Evolutionary conservation across 23 red algal genomes (phyloP), one percentile per base, ranked within the genome.

Genomic region (Agarophyton chilense): DNA sequence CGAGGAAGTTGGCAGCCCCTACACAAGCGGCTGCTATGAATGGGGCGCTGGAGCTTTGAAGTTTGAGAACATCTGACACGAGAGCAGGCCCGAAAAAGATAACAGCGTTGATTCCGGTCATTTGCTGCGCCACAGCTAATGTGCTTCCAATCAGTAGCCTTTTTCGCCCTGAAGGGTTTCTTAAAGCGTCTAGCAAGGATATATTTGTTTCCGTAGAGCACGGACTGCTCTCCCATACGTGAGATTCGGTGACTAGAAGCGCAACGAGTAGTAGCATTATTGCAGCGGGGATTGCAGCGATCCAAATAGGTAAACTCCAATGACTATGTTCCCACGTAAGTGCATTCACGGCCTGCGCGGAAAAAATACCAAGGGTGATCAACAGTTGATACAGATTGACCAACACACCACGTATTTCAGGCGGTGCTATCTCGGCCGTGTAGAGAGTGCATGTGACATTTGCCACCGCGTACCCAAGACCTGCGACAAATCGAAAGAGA

Each of bases 311-410:
- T 40, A 26, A 2, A 53, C 36, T 78, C 85, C 85, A 89, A 39
- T 66, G 70, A 13, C 21, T 10, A 71, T 86, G 40, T n/a, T 67
- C 71, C 85, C 71, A 89, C 31, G 78, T n/a, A 12, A 72, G 14
- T 25, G 51, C 67, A 16, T 81, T 82, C 2, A 72, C 43, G 4
- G 88, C n/a, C 52, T 95, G 77, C 0, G 79, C 84, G 22, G 77
- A n/a, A 10, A 95, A 62, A 66, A 95, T 90, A 36, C 93, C 93
- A 17, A 90, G 32, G 28, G 93, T 95, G 43, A 95, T 85, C 22
- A 68, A 21, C 49, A 95, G 70, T 65, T 95, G 93, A 52, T 90
- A 95, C 25, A 95, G 73, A 53, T 84, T 89, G 4, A 95, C 93
- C 5, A 95, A 39, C 12, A 84, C 43, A 10, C 93, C 93, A 10